A percentile compares a stretch with the other conserved stretches of the same genome.
Evolutionary conservation across 306 rosid species (phyloP).

Genomic region (Astragalus glycyphyllos): DNA sequence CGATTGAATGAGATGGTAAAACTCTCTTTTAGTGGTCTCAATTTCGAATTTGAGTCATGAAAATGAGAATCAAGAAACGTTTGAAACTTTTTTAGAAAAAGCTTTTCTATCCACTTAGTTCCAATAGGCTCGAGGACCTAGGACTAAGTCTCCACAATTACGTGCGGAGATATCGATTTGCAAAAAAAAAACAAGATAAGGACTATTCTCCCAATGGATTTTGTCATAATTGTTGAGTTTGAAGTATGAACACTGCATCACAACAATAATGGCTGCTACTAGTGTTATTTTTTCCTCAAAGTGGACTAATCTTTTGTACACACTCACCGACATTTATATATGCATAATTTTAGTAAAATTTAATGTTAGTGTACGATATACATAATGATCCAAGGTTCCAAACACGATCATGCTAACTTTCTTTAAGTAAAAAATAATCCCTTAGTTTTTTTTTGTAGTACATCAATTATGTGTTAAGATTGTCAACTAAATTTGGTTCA

Average conservation of each 20-base stretch:
- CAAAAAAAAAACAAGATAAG: background rate
- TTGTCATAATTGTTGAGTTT: slow-evolving; percentile 36
- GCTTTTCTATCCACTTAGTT: too few relatives aligned
- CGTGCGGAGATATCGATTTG: too few relatives aligned
- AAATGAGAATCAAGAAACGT: too few relatives aligned
- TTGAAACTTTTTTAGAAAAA: too few relatives aligned
- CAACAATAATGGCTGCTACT: slow-evolving; percentile 14
- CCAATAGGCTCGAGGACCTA: too few relatives aligned
- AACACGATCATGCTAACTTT: background rate
- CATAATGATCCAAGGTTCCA: background rate
- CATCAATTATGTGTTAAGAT: background rate
- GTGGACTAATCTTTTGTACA: slow-evolving; percentile 32
- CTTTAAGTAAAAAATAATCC: background rate
- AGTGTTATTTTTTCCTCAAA: background rate
- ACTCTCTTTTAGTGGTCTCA: too few relatives aligned
- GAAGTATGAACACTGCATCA: slow-evolving; percentile 25
- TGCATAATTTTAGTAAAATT: background rate
- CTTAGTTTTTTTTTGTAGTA: background rate
- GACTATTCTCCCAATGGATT: slow-evolving; percentile 26
- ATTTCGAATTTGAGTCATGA: too few relatives aligned
- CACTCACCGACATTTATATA: slow-evolving; percentile 1
- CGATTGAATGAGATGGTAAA: too few relatives aligned
- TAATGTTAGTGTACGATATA: background rate
- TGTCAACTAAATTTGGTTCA: too few relatives aligned
- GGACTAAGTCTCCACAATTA: too few relatives aligned